Percentiles rank a stretch among this genome's conserved stretches.
Conservation (phyloP, 495 filamentous ascomycete species). For the Jackrogersella minutella region DNA sequence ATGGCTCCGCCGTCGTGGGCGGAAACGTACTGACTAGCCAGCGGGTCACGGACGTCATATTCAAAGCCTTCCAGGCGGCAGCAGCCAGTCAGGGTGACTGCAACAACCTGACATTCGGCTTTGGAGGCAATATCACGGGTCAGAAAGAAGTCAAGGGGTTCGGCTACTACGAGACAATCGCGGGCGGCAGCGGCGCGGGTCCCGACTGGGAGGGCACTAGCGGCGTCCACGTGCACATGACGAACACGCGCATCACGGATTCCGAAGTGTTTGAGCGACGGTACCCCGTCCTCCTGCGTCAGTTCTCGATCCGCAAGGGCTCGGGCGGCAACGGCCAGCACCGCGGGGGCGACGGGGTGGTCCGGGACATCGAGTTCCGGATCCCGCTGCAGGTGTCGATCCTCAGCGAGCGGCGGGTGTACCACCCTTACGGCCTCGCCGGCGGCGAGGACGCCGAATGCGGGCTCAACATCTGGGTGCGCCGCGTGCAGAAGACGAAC, state of each 20-base stretch:
- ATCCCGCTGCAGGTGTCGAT: slow-evolving; percentile 89
- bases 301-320: slow-evolving; percentile 77
- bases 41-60: slow-evolving; percentile 91
- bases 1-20: slow-evolving; percentile 90
- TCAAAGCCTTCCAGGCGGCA: slow-evolving; percentile 88
- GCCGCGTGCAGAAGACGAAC: slow-evolving; percentile 64
- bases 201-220: slow-evolving; percentile 86
- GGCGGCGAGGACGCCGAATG: slow-evolving; percentile 84
- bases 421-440: slow-evolving; percentile 85
- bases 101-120: slow-evolving; percentile 89
- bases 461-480: slow-evolving; percentile 88
- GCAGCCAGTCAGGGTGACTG: slow-evolving; percentile 92
- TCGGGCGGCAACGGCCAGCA: slow-evolving; percentile 79
- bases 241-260: slow-evolving; percentile 98
- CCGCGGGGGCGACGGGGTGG: slow-evolving; percentile 85
- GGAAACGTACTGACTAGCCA: slow-evolving; percentile 94
- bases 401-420: slow-evolving; percentile 84
- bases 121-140: slow-evolving; percentile 78
- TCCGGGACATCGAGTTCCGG: slow-evolving; percentile 94
- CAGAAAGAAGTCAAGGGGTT: slow-evolving; percentile 74
- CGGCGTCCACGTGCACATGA: slow-evolving; percentile 97
- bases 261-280: slow-evolving; percentile 93
- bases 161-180: slow-evolving; percentile 98
- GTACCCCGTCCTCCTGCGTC: slow-evolving; percentile 85
- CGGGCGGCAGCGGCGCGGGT: slow-evolving; percentile 89